Evolutionary conservation across 108 stramenopile species (phyloP), one percentile per base, ranked within the genome.

Genomic region (Skeletonema menzelii): DNA sequence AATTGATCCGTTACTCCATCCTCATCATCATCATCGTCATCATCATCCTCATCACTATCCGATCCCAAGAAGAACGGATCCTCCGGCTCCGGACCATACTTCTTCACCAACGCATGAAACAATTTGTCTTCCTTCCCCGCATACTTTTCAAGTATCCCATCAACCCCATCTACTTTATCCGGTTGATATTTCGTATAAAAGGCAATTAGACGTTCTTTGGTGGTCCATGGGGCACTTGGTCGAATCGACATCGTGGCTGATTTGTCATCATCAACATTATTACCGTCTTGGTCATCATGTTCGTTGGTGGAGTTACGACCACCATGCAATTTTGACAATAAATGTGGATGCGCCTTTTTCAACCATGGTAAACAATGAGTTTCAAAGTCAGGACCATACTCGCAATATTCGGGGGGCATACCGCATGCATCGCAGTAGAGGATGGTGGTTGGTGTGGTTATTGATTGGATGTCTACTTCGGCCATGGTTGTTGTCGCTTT

Each of bases 351-450:
- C 15, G 83, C 65, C 27, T 87, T 84, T 62, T 85, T 78, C 12
- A 93, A 75, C 90, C 90, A 93, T 13, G 91, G 91, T 46, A 73
- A 38, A 71, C 91, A 96, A 56, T 91, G 88, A 0, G 87, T 80
- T 69, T 96, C 95, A 67, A 82, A 97, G 57, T 95, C 95, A 13
- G 97, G 93, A 19, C 96, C 93, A 80, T 92, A 98, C 67, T 96
- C 93, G 79, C 97, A 98, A 65, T 96, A 99, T 76, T 99, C 97
- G 7, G 96, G 95, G 31, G 98, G 98, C 86, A 98, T 91, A 19
- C 96, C 94, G 80, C 96, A 97, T 32, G 88, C 82, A 15, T 82
- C 84, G 75, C 98, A 99, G 73, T 99, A 99, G n/a, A 92, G 31
- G 47, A 93, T 82, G 30, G 27, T 35, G 17, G 3, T 4, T 8